Conservation (phyloP, 108 stramenopile genomes). For the Pelagomonas calceolata region DNA sequence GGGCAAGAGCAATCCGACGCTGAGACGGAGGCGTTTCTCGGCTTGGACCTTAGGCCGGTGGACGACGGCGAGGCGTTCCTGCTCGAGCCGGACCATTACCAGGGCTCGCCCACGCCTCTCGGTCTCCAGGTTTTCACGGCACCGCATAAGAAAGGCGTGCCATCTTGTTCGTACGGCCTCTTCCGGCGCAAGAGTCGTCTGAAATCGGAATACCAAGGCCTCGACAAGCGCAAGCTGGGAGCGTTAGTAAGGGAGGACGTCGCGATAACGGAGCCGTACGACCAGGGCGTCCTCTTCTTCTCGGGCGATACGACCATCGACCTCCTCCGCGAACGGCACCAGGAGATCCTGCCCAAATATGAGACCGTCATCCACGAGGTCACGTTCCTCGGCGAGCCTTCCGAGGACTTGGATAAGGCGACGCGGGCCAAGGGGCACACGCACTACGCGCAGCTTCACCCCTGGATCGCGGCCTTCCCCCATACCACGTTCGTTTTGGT, state of each 20-base stretch:
- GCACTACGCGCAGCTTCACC: slow-evolving; percentile 48
- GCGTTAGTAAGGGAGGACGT: slow-evolving; percentile 24
- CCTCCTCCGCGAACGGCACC: slow-evolving; percentile 34
- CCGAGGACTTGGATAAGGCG: slow-evolving; percentile 28
- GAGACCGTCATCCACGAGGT: slow-evolving; percentile 45
- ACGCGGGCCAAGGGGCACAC: slow-evolving; percentile 39
- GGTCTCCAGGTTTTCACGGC: slow-evolving; percentile 39
- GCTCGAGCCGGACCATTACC: slow-evolving; percentile 29
- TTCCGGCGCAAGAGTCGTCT: slow-evolving; percentile 36
- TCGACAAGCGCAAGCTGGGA: slow-evolving; percentile 36
- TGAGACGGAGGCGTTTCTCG: slow-evolving; percentile 34
- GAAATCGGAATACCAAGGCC: slow-evolving; percentile 29
- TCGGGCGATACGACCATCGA: slow-evolving; percentile 48
- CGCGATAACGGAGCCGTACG: slow-evolving; percentile 38
- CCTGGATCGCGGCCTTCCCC: slow-evolving; percentile 46
- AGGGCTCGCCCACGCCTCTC: slow-evolving; percentile 38
- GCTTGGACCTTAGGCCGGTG: slow-evolving; percentile 31
- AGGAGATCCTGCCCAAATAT: slow-evolving; percentile 38
- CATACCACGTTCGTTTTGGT: slow-evolving; percentile 48
- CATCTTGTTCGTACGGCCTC: slow-evolving; percentile 41
- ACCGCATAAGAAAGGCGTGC: slow-evolving; percentile 42
- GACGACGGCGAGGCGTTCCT: slow-evolving; percentile 36
- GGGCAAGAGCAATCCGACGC: slow-evolving; percentile 43
- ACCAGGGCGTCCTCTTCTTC: slow-evolving; percentile 43
- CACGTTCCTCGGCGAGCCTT: slow-evolving; percentile 41